Evolutionary conservation across 208 protist species (phyloP).

Genomic region (Crithidia fasciculata): DNA sequence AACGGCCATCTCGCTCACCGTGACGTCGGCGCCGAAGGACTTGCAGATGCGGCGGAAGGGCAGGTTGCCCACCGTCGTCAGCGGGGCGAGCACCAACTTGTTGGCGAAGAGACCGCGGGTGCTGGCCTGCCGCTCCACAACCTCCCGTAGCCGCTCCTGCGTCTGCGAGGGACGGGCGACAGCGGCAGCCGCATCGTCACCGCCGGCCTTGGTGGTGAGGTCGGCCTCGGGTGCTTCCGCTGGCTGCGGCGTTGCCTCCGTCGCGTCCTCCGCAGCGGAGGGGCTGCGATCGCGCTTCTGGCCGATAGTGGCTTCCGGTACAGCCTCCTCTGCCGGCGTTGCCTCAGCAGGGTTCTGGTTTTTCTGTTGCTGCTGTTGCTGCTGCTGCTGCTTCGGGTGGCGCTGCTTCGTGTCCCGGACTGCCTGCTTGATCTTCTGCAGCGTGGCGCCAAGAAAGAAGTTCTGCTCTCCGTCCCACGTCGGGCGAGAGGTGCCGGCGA

Average conservation of each 20-base stretch:
- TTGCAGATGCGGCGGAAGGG: conserved; percentile 96
- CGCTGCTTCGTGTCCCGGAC: conserved; percentile 44
- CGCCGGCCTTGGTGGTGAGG: conserved; percentile 25
- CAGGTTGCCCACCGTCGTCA: conserved; percentile 98
- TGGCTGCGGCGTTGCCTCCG: not conserved
- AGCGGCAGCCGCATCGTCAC: conserved; percentile 19
- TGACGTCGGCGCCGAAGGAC: conserved; percentile 93
- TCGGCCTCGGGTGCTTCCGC: not conserved
- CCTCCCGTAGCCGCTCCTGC: conserved; percentile 55
- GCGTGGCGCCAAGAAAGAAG: conserved; percentile 66
- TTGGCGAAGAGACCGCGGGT: conserved; percentile 73
- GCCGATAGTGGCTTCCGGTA: not conserved
- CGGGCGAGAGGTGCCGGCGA: conserved; percentile 64
- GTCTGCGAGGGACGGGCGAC: conserved; percentile 11
- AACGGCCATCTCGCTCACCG: conserved; percentile 96
- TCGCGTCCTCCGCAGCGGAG: not conserved
- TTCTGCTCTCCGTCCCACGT: conserved; percentile 76
- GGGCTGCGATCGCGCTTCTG: conserved; percentile 28
- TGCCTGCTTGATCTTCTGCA: conserved; percentile 63
- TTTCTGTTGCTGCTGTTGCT: conserved; percentile 15
- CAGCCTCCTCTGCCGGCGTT: not conserved
- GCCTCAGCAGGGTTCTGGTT: not conserved
- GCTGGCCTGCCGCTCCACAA: conserved; percentile 31
- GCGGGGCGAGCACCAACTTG: conserved; percentile 96
- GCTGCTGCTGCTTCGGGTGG: conserved; percentile 17